These are phyloP conservation scores for Malassezia restricta DNA, from an alignment of 1,284 basidiomycete species.

Conservation along the genomic window DNA sequence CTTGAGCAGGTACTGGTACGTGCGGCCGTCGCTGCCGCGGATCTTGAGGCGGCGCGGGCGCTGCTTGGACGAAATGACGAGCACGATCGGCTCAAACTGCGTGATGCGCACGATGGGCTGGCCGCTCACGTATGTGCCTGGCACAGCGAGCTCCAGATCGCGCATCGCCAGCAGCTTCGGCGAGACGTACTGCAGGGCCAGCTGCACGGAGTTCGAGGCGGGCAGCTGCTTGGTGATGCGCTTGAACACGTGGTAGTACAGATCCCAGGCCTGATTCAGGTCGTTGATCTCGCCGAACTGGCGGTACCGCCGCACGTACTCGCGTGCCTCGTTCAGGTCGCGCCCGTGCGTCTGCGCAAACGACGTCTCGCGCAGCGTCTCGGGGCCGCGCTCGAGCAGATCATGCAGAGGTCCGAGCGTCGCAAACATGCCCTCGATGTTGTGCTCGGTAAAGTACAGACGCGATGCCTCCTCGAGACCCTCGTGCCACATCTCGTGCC, in stretches of 20 bases:
- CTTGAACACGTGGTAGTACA: conserved; percentile 92
- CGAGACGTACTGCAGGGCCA: conserved; percentile 95
- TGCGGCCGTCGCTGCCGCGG: conserved; percentile 80
- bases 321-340: conserved; percentile 84
- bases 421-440: conserved; percentile 96
- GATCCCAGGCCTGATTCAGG: conserved; percentile 97
- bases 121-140: conserved; percentile 88
- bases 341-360: conserved; percentile 90
- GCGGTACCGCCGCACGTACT: conserved; percentile 76
- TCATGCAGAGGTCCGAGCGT: conserved; percentile 87
- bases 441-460: conserved; percentile 93
- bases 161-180: conserved; percentile 78
- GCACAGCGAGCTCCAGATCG: conserved; percentile 84
- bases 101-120: conserved; percentile 71
- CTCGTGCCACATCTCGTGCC: conserved; percentile 99
- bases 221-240: conserved; percentile 90
- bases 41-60: conserved; percentile 79
- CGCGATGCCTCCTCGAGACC: conserved; percentile 94
- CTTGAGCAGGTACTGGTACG: conserved; percentile 88
- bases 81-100: conserved; percentile 51
- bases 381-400: conserved; percentile 86
- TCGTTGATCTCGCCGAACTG: conserved; percentile 72
- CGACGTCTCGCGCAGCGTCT: conserved; percentile 85
- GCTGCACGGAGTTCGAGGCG: conserved; percentile 60
- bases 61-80: conserved; percentile 94